A percentile compares a stretch with the other conserved stretches of the same genome.
These are phyloP conservation scores for Pyrenophora tritici-repentis DNA, from an alignment of 2,329 filamentous ascomycete species.

Conservation along the genomic window DNA sequence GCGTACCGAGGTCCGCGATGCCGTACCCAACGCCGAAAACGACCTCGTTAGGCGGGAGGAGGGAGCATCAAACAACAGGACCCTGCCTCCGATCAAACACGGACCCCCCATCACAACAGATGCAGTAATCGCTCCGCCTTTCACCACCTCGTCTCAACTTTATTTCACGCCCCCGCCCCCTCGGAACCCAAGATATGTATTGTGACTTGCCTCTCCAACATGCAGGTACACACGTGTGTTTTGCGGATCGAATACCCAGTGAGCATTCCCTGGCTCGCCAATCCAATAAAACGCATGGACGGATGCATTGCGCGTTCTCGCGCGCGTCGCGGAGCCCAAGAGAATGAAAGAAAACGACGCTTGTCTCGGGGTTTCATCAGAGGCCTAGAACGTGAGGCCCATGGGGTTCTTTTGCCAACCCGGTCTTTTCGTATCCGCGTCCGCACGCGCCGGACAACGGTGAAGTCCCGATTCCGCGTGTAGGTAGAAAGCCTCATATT, in stretches of 20 bases:
- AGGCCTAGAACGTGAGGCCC: constrained; percentile 3
- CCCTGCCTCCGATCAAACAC: constrained; percentile 10
- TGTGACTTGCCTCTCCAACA: not conserved
- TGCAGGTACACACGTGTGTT: not conserved
- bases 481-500: not conserved
- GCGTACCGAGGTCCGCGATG: not conserved
- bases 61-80: constrained; percentile 3
- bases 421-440: not conserved
- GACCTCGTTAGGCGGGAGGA: not conserved
- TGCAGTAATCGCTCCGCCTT: not conserved
- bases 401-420: not conserved
- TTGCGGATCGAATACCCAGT: not conserved
- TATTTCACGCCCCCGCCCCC: no score
- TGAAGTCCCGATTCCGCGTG: no score
- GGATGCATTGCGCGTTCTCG: not conserved
- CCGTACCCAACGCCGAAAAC: not conserved
- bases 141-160: not conserved
- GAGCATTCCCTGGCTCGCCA: not conserved
- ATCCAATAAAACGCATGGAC: not conserved
- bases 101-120: not conserved
- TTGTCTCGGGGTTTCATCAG: not conserved
- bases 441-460: not conserved
- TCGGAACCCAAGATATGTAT: no score
- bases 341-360: not conserved
- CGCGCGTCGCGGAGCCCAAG: not conserved